A percentile compares a stretch with the other conserved stretches of the same genome.
phyloP scores from a whole-genome alignment of 2,329 filamentous ascomycete genomes.

The Trichoderma sp. region DNA sequence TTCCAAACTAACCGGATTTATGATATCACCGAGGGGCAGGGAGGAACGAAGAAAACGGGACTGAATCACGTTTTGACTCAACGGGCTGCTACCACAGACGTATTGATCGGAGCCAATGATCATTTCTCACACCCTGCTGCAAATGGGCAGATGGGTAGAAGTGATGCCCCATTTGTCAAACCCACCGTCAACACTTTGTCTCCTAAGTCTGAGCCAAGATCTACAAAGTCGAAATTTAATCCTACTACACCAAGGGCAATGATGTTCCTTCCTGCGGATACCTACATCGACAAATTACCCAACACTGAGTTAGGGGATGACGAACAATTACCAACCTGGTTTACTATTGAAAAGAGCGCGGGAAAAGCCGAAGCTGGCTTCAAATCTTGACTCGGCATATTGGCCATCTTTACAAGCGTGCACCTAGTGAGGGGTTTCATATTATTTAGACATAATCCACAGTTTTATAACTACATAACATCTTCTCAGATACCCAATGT shows the following conservation, averaged over 20 bases:
- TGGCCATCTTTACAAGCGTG: not conserved
- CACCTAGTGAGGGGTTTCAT: not conserved
- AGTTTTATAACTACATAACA: not conserved
- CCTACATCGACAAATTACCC: not conserved
- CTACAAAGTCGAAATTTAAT: constrained; percentile 23
- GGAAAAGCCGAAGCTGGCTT: not conserved
- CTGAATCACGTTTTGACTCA: not conserved
- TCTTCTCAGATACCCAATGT: not conserved
- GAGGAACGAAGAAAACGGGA: not conserved
- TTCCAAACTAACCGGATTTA: not conserved
- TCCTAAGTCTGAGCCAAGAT: not conserved
- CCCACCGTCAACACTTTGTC: not conserved
- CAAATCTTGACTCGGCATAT: not conserved
- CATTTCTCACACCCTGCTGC: not conserved
- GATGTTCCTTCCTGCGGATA: constrained; percentile 11
- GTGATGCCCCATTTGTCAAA: too few species aligned
- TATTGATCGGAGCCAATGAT: not conserved
- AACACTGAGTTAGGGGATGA: not conserved
- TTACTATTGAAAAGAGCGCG: not conserved
- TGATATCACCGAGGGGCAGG: not conserved
- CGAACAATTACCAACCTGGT: not conserved
- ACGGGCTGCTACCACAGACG: not conserved
- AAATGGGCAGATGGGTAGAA: not conserved
- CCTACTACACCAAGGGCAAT: constrained; percentile 34
- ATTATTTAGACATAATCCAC: not conserved